Percentiles rank a stretch among this genome's conserved stretches.
These are phyloP conservation scores for Scheffersomyces parashehatae DNA, from an alignment of 1,139 yeast genomes.

Conservation along the genomic window DNA sequence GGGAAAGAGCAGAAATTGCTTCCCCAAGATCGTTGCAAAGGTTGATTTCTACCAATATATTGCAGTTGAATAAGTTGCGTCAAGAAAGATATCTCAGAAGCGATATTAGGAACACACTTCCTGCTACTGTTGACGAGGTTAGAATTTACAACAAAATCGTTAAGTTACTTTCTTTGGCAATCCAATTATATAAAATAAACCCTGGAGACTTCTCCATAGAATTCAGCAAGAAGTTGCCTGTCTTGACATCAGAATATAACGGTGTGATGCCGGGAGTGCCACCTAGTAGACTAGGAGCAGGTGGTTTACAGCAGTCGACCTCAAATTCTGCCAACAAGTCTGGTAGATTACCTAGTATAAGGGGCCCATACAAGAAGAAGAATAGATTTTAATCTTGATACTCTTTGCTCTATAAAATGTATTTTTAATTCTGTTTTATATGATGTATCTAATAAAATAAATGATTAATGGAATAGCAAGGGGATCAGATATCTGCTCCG, in stretches of 20 bases:
- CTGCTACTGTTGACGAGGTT: constrained; percentile 27
- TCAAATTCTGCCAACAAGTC: constrained; percentile 14
- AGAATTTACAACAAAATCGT: constrained; percentile 44
- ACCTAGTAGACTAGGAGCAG: constrained; percentile 19
- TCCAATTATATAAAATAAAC: constrained; percentile 26
- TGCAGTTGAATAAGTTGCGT: constrained; percentile 64
- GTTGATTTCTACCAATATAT: constrained; percentile 55
- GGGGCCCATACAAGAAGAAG: constrained; percentile 44
- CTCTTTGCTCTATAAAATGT: background rate
- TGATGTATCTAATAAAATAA: constrained; percentile 8
- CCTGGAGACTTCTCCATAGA: constrained; percentile 33
- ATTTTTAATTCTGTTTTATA: background rate
- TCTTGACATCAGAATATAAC: constrained; percentile 67
- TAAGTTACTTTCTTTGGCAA: constrained; percentile 31
- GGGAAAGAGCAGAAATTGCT: constrained; percentile 24
- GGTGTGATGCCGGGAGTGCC: constrained; percentile 77
- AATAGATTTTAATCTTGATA: constrained; percentile 15
- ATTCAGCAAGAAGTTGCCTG: constrained; percentile 57
- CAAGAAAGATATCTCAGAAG: constrained; percentile 50
- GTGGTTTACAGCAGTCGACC: constrained; percentile 7
- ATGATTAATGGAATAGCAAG: constrained; percentile 1
- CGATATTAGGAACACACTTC: constrained; percentile 29
- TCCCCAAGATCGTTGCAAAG: constrained; percentile 42
- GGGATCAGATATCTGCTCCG: constrained; percentile 61
- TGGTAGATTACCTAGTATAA: constrained; percentile 40